These are phyloP conservation scores for Boletellus deceptivus DNA, from an alignment of 1,284 basidiomycete genomes.

Conservation along the genomic window DNA sequence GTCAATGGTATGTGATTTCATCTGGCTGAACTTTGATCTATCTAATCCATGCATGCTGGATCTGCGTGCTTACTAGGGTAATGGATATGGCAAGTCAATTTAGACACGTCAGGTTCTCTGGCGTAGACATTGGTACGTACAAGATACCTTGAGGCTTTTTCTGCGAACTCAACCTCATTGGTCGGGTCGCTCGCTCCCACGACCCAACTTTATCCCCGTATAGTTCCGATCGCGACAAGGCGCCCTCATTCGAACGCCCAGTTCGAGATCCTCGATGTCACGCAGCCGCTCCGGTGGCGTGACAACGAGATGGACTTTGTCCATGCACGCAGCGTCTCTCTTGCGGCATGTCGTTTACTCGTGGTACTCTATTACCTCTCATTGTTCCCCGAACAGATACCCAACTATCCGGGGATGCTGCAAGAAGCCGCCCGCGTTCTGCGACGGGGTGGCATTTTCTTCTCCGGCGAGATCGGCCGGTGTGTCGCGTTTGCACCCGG, in stretches of 20 bases:
- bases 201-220: slow-evolving; percentile 5
- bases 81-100: slow-evolving; percentile 68
- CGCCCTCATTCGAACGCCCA: slow-evolving; percentile 56
- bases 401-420: slow-evolving; percentile 49
- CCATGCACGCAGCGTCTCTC: slow-evolving; percentile 55
- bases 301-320: slow-evolving; percentile 58
- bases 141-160: slow-evolving; percentile 9
- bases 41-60: slow-evolving; percentile 14
- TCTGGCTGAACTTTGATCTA: slow-evolving; percentile 20
- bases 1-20: slow-evolving; percentile 53
- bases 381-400: slow-evolving; percentile 39
- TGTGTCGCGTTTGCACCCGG: slow-evolving; percentile 40
- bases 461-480: slow-evolving; percentile 59
- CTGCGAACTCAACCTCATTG: slow-evolving; percentile 9
- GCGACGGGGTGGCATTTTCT: slow-evolving; percentile 60
- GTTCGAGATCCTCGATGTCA: slow-evolving; percentile 65
- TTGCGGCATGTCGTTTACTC: slow-evolving; percentile 48
- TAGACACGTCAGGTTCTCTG: slow-evolving; percentile 60
- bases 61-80: slow-evolving; percentile 45
- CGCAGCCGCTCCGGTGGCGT: slow-evolving; percentile 46
- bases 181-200: slow-evolving; percentile 1
- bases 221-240: slow-evolving; percentile 67
- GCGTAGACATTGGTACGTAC: slow-evolving; percentile 66
- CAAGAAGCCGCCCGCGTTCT: slow-evolving; percentile 58
- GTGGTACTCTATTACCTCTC: slow-evolving; percentile 7